Evolutionary conservation across 768 basidiomycete species (phyloP), one percentile per base, ranked within the genome.

Genomic region (Boletus sensibilis): DNA sequence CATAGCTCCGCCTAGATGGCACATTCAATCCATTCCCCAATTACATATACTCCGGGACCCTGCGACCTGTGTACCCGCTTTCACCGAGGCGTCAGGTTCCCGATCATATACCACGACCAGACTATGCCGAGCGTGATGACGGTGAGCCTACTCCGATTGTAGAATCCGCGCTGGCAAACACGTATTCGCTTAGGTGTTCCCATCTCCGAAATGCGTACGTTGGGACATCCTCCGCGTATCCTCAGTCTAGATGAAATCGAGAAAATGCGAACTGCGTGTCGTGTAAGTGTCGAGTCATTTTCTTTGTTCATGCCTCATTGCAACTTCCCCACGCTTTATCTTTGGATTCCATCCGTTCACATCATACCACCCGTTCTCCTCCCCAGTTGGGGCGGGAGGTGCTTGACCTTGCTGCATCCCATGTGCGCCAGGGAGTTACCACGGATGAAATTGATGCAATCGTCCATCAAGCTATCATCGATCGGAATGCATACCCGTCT

Each of bases 401-500:
- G n/a, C 81, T 99, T 21, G 95, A 98, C 71, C 79, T 92, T 54
- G 88, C 92, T 18, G 96, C 95, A 1, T 83, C 94, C 0, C 82
- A 86, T 66, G 77, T 98, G 58, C 79, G 82, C 41, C 92, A 94
- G n/a, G 97, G 96, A 35, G 83, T 97, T 38, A 97, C 96, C 12
- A 98, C 97, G 2, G 94, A 98, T 68, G 92, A 94, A 68, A 80
- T 99, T 27, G 97, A 99, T 73, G 85, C 84, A 55, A 86, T 98
- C 60, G 94, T 96, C 14, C 97, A 99, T 74, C 83, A 92, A 61
- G 97, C 90, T 18, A 89, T 80, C 61, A 87, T 98, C 60, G 88
- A 95, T 74, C 81, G 95, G 50, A 86, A 92, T 62, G 84, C 92
- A 23, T 99, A 99, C 74, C 97, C 97, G 1, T 94, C 92, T 27